Evolutionary conservation across 768 basidiomycete species (phyloP).

Genomic region (Leucosporidium scottii): DNA sequence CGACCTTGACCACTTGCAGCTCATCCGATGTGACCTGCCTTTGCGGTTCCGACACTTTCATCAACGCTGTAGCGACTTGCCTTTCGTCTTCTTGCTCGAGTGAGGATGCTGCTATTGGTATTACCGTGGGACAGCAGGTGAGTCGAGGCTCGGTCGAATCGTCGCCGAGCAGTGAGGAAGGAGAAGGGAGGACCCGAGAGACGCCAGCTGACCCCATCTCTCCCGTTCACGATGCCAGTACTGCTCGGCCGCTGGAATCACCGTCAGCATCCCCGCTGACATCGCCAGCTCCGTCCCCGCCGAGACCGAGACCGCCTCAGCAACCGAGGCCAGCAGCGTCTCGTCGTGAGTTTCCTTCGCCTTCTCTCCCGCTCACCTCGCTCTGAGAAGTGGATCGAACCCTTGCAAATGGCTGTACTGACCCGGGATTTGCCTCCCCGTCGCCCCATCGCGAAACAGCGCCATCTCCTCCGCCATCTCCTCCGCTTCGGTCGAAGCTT

Average conservation of each 20-base stretch:
- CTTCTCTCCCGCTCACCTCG: too few species aligned
- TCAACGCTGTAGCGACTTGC: background rate
- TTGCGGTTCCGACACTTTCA: background rate
- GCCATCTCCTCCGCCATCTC: constrained; percentile 1
- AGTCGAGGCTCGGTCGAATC: too few species aligned
- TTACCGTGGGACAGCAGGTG: background rate
- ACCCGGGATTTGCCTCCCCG: background rate
- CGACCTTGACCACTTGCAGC: background rate
- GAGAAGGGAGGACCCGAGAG: too few species aligned
- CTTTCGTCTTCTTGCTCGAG: background rate
- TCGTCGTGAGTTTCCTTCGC: too few species aligned
- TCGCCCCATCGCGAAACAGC: background rate
- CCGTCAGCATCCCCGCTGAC: background rate
- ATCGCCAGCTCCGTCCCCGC: background rate
- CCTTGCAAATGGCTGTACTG: too few species aligned
- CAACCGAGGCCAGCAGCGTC: background rate
- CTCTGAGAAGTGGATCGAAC: too few species aligned
- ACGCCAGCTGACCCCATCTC: too few species aligned
- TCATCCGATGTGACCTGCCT: background rate
- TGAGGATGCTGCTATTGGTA: background rate
- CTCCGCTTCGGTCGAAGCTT: background rate
- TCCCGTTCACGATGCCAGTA: too few species aligned
- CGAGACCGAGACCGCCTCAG: background rate
- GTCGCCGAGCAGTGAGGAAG: too few species aligned
- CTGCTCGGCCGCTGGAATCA: background rate